Conservation (phyloP, 768 basidiomycete species). For the Auricularia heimuer region DNA sequence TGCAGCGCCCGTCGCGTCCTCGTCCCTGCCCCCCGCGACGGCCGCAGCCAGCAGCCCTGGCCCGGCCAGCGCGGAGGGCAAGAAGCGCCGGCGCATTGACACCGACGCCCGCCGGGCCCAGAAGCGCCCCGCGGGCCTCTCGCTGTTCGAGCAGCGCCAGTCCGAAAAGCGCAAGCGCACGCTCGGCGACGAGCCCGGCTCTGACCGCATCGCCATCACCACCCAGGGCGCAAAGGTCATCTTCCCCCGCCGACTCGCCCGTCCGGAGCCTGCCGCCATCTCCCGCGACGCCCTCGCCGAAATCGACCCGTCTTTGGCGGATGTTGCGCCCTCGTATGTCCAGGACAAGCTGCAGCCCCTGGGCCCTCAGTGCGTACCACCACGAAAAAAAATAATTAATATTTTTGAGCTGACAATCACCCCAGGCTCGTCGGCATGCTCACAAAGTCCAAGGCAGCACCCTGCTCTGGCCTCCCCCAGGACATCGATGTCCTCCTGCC, state of each 20-base stretch:
- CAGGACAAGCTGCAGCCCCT: conserved; percentile 38
- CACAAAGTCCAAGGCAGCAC: neutral
- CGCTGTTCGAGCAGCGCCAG: neutral
- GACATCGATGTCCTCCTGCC: conserved; percentile 34
- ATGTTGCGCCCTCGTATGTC: conserved; percentile 55
- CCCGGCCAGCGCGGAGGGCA: neutral
- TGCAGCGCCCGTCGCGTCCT: neutral
- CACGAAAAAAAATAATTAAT: neutral
- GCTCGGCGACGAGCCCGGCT: neutral
- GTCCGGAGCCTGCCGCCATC: conserved; percentile 50
- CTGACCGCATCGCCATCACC: neutral
- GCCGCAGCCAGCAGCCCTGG: neutral
- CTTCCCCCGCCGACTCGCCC: conserved; percentile 60
- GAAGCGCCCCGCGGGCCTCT: neutral
- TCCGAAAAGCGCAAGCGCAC: neutral
- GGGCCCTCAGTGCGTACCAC: conserved; percentile 33
- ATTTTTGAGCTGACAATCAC: conserved; percentile 8
- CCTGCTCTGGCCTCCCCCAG: conserved; percentile 25
- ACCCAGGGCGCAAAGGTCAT: conserved; percentile 2
- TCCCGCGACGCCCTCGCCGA: conserved; percentile 44
- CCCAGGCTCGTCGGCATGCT: conserved; percentile 6
- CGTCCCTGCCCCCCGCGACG: neutral
- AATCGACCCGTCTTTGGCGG: conserved; percentile 40
- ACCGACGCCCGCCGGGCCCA: neutral
- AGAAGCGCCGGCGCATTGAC: neutral